phyloP scores from a whole-genome alignment of 1,139 yeast species.

The Pichia kudriavzevii region DNA sequence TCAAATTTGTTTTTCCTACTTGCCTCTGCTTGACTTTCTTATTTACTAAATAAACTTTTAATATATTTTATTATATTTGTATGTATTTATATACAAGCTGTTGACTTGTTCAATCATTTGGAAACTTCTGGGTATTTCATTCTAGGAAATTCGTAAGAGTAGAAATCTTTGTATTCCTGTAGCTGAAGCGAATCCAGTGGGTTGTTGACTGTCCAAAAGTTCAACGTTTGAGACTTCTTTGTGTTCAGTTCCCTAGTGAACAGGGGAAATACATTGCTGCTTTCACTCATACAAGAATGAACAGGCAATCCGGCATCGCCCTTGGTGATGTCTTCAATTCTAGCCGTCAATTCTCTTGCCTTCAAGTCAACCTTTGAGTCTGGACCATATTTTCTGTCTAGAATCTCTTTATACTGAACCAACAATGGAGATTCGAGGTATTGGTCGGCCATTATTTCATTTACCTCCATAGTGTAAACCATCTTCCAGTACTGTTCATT shows the following conservation, averaged over 20 bases:
- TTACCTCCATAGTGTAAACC: conserved; percentile 15
- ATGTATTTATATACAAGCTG: too few species aligned
- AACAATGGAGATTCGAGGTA: conserved; percentile 14
- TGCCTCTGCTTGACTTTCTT: not conserved
- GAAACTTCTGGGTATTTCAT: conserved; percentile 1
- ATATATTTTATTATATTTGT: too few species aligned
- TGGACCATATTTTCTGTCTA: conserved; percentile 4
- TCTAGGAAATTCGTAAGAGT: conserved; percentile 20
- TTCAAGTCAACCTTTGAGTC: conserved; percentile 2
- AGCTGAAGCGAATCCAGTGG: conserved; percentile 22
- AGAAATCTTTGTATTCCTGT: conserved; percentile 20
- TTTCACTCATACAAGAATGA: too few species aligned
- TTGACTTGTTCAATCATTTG: too few species aligned
- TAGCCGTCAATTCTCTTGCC: conserved; percentile 4
- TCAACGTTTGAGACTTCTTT: conserved; percentile 6
- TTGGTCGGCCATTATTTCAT: conserved; percentile 16
- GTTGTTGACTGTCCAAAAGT: conserved; percentile 20
- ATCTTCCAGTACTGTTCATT: conserved; percentile 18
- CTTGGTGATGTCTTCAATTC: conserved; percentile 7
- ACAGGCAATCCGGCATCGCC: not conserved
- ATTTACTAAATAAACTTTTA: not conserved
- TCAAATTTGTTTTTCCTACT: not conserved
- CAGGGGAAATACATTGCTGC: conserved; percentile 5
- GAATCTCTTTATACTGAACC: conserved; percentile 6
- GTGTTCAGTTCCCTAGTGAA: conserved; percentile 3